Evolutionary conservation across 805 yeast genomes (phyloP).

Genomic region (Blastobotrys chiropterorum): DNA sequence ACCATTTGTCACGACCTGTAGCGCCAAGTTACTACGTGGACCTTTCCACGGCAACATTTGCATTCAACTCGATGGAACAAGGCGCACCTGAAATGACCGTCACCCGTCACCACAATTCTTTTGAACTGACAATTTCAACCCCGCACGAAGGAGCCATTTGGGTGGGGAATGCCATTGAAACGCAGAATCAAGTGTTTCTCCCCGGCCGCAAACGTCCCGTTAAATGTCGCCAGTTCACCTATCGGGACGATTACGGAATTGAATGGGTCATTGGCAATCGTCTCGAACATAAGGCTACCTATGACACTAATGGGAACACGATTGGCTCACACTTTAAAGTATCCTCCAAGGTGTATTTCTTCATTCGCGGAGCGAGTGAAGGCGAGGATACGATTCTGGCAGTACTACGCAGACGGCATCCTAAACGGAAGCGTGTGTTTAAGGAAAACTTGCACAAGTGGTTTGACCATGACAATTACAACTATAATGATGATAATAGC

Average conservation of each 20-base stretch:
- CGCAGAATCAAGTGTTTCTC: not conserved
- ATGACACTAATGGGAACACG: not conserved
- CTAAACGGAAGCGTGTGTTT: conserved; percentile 11
- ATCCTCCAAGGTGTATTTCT: conserved; percentile 10
- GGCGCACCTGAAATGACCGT: conserved; percentile 7
- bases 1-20: conserved; percentile 51
- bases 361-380: not conserved
- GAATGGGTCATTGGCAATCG: conserved; percentile 13
- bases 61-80: conserved; percentile 5
- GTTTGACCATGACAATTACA: conserved; percentile 1
- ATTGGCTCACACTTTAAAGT: no score
- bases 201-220: not conserved
- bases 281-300: not conserved
- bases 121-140: not conserved
- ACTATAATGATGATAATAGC: not conserved
- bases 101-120: not conserved
- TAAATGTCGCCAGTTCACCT: conserved; percentile 2
- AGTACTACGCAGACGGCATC: conserved; percentile 12
- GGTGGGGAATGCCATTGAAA: conserved; percentile 2
- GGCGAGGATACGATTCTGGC: conserved; percentile 11
- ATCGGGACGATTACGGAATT: not conserved
- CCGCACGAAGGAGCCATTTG: conserved; percentile 1
- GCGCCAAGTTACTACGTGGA: conserved; percentile 58
- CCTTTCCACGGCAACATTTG: conserved; percentile 4
- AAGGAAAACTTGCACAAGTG: conserved; percentile 5